Conservation (phyloP, 148 eudicot genomes). For the Vaccinium myrtillus region DNA sequence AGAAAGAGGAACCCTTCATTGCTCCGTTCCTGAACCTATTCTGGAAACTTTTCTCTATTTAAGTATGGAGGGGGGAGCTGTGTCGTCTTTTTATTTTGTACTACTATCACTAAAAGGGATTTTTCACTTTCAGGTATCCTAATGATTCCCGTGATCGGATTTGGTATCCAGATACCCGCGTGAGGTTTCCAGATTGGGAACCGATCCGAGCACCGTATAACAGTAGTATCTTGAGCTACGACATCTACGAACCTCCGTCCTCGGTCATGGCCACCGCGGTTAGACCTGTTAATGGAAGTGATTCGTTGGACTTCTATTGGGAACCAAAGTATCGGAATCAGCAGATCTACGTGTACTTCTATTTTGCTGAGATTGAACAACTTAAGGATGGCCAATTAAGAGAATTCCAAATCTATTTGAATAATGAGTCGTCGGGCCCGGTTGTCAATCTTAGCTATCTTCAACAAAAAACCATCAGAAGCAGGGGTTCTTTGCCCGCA, state of each 20-base stretch:
- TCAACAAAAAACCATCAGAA: too few species aligned
- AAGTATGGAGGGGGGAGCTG: too few species aligned
- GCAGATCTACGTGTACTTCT: slow-evolving; percentile 20
- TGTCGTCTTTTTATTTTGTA: too few species aligned
- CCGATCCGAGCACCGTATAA: background rate
- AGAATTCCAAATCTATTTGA: slow-evolving; percentile 31
- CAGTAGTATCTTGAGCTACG: too few species aligned
- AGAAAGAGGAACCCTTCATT: too few species aligned
- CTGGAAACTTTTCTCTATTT: too few species aligned
- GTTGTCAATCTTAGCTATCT: too few species aligned
- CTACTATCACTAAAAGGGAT: too few species aligned
- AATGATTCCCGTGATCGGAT: slow-evolving; percentile 42
- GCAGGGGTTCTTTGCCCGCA: background rate
- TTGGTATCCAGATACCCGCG: slow-evolving; percentile 16
- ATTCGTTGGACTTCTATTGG: background rate
- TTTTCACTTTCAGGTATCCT: too few species aligned
- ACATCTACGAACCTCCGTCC: slow-evolving; percentile 13
- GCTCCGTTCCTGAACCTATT: too few species aligned
- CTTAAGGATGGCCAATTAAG: slow-evolving; percentile 14
- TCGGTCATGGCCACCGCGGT: slow-evolving; percentile 32
- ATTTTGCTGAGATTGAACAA: slow-evolving; percentile 39
- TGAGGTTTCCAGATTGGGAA: background rate
- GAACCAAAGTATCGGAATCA: background rate
- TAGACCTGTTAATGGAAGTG: background rate
- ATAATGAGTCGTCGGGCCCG: background rate